Evolutionary conservation across 345 rosid genomes (phyloP).

Genomic region (Eutrema heterophyllum): DNA sequence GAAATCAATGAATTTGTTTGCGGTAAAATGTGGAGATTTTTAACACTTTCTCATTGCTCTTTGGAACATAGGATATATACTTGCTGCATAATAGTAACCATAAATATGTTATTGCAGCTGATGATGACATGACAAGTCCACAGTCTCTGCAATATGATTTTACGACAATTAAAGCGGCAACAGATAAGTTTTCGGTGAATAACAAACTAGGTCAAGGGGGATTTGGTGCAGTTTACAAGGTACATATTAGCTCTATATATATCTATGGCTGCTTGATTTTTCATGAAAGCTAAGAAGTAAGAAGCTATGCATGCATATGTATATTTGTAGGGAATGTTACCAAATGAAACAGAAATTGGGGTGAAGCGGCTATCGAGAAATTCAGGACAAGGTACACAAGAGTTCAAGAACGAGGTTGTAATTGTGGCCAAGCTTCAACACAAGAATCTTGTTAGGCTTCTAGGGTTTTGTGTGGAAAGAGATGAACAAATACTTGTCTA

Average conservation of each 20-base stretch:
- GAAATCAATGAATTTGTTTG: no score
- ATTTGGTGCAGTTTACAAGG: slow-evolving; percentile 31
- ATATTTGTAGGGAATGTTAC: neutral
- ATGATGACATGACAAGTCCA: slow-evolving; percentile 2
- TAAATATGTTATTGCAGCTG: neutral
- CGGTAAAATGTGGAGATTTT: no score
- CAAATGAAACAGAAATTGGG: slow-evolving; percentile 32
- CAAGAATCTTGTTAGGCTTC: slow-evolving; percentile 37
- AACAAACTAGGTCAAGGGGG: slow-evolving; percentile 20
- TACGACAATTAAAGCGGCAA: slow-evolving; percentile 9
- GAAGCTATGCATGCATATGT: neutral
- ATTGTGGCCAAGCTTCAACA: slow-evolving; percentile 49
- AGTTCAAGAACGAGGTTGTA: slow-evolving; percentile 42
- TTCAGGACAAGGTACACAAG: slow-evolving; percentile 37
- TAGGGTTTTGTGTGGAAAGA: slow-evolving; percentile 37
- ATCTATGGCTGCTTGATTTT: neutral
- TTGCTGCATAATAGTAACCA: neutral
- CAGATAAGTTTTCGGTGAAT: neutral
- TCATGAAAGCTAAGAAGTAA: neutral
- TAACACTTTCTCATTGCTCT: neutral
- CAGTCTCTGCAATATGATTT: slow-evolving; percentile 14
- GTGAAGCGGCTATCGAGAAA: slow-evolving; percentile 37
- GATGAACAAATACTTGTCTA: slow-evolving; percentile 39
- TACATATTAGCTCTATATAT: neutral
- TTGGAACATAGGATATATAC: neutral